Conservation (phyloP, 1,284 basidiomycete species). For the Ganoderma lucidum region DNA sequence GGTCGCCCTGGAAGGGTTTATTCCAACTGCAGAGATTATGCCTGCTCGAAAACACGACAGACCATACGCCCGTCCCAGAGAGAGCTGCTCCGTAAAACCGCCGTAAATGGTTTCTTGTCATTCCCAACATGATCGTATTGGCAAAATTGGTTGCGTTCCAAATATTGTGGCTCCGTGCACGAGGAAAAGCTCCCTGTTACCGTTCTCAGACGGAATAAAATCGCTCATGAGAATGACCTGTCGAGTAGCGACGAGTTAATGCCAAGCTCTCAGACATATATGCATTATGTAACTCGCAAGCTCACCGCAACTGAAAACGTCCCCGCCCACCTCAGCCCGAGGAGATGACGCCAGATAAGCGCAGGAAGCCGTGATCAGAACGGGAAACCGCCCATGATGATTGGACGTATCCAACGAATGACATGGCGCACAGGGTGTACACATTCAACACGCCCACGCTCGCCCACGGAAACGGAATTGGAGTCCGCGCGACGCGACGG, state of each 20-base stretch:
- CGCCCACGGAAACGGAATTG: not conserved
- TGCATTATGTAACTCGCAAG: not conserved
- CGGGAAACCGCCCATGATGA: not conserved
- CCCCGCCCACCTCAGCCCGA: not conserved
- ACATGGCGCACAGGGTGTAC: not conserved
- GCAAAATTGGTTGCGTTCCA: not conserved
- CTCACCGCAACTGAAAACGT: not conserved
- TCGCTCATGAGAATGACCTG: not conserved
- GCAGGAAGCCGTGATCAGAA: constrained; percentile 1
- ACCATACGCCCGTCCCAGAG: not conserved
- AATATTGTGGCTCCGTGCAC: not conserved
- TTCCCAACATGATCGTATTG: not conserved
- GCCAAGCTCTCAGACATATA: not conserved
- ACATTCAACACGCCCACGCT: not conserved
- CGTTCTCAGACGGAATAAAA: not conserved
- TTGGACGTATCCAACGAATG: not conserved
- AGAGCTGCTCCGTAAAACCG: not conserved
- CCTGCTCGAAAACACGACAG: not conserved
- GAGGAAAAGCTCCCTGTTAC: not conserved
- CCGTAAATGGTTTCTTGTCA: not conserved
- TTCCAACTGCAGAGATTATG: not conserved
- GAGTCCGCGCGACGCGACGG: not conserved
- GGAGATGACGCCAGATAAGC: not conserved
- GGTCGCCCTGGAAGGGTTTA: not conserved
- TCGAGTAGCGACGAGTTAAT: not conserved